A percentile compares a stretch with the other conserved stretches of the same genome.
Conservation (phyloP, 768 basidiomycete genomes). For the Pilatotrama ljubarskyi region DNA sequence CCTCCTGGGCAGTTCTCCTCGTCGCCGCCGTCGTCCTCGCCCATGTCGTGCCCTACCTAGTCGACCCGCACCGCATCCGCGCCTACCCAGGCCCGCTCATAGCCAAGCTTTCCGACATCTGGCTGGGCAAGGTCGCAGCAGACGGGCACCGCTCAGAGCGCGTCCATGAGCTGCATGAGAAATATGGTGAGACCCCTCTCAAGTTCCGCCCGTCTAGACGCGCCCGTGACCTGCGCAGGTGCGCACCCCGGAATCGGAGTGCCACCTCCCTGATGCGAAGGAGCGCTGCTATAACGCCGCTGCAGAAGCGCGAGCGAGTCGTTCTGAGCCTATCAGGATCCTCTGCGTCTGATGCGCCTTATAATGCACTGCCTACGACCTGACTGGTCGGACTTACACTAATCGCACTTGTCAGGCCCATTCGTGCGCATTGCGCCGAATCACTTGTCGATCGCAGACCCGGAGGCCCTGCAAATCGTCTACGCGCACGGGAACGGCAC, state of each 20-base stretch:
- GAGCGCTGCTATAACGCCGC: neutral
- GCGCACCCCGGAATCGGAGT: neutral
- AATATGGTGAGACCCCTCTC: constrained; percentile 56
- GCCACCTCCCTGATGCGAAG: neutral
- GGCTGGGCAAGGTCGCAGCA: constrained; percentile 66
- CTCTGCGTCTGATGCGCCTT: neutral
- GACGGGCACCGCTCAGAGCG: constrained; percentile 74
- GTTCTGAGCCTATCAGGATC: no score
- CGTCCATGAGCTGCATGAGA: constrained; percentile 71
- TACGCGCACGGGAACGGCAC: constrained; percentile 88
- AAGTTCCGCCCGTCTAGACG: constrained; percentile 11
- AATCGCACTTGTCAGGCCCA: constrained; percentile 34
- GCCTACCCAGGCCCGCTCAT: constrained; percentile 45
- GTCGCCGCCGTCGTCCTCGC: constrained; percentile 23
- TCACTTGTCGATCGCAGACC: constrained; percentile 55
- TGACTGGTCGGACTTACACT: no score
- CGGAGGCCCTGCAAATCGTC: constrained; percentile 70
- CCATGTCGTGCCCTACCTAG: constrained; percentile 50
- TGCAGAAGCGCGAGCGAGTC: neutral
- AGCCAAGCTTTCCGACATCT: constrained; percentile 71
- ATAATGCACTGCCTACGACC: no score
- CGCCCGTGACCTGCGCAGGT: constrained; percentile 14
- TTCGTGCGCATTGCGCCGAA: constrained; percentile 47
- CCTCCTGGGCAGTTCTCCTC: constrained; percentile 22
- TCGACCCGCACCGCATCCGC: constrained; percentile 61